Conservation (phyloP, 768 basidiomycete genomes). For the Termitomyces heimii region DNA sequence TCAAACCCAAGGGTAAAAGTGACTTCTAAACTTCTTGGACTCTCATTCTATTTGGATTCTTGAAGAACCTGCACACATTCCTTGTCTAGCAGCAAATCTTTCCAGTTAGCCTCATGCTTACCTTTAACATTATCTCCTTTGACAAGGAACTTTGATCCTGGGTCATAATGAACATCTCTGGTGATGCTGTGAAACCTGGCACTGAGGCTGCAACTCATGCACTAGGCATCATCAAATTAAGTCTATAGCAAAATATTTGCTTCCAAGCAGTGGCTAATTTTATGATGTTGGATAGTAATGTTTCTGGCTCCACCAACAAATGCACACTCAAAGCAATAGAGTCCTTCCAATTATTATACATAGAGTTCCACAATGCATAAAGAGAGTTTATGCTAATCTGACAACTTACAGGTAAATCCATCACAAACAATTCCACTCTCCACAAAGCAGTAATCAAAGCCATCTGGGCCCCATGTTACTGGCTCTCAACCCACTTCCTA, state of each 20-base stretch:
- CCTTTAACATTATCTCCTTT: slow-evolving; percentile 1
- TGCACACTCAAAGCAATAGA: not conserved
- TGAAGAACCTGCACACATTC: not conserved
- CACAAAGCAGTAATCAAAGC: not conserved
- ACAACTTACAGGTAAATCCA: not conserved
- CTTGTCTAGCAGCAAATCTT: slow-evolving; percentile 6
- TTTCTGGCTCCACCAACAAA: not conserved
- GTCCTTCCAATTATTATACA: not conserved
- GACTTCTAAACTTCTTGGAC: no score
- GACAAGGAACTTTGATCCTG: not conserved
- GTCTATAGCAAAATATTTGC: not conserved
- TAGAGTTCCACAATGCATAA: not conserved
- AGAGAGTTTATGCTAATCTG: not conserved
- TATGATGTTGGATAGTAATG: not conserved
- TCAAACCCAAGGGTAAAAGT: no score
- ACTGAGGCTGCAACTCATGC: not conserved
- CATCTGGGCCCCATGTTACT: not conserved
- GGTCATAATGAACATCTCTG: slow-evolving; percentile 5
- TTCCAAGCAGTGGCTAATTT: not conserved
- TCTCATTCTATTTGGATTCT: no score
- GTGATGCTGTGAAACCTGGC: not conserved
- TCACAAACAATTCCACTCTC: not conserved
- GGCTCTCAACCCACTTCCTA: no score
- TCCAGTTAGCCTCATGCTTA: not conserved
- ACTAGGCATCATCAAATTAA: not conserved